Evolutionary conservation across 2,329 filamentous ascomycete genomes (phyloP).

Genomic region (Orbilia javanica): DNA sequence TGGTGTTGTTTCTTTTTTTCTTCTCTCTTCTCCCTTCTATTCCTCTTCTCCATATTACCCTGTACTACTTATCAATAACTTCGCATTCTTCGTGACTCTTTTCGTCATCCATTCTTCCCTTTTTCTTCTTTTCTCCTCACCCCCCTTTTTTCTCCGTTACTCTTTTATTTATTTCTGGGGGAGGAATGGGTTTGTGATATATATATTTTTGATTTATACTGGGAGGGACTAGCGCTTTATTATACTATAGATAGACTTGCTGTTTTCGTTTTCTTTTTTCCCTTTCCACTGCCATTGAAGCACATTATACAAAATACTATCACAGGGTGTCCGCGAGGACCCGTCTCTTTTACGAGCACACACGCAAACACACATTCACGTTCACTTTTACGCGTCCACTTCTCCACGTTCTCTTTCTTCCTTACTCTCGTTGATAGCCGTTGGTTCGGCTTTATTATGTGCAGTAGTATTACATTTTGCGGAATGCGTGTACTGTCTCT

Average conservation of each 20-base stretch:
- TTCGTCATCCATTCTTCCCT: conserved; percentile 8
- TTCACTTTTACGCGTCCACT: neutral
- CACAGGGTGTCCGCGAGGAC: conserved; percentile 46
- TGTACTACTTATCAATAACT: conserved; percentile 49
- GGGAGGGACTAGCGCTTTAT: conserved; percentile 58
- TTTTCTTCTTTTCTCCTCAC: conserved; percentile 1
- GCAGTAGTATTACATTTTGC: conserved; percentile 7
- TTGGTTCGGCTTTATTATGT: neutral
- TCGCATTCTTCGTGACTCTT: neutral
- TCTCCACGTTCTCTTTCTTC: neutral
- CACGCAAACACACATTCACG: neutral
- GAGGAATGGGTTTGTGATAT: conserved; percentile 50
- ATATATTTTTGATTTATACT: conserved; percentile 25
- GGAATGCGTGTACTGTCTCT: neutral
- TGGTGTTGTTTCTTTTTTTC: conserved; percentile 30
- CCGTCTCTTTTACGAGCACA: conserved; percentile 24
- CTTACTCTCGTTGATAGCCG: neutral
- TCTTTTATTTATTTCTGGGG: conserved; percentile 33
- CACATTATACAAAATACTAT: conserved; percentile 39
- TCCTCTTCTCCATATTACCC: neutral
- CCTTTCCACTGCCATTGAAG: neutral
- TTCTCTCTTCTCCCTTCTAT: neutral
- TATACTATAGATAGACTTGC: conserved; percentile 57
- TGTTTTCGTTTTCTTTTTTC: conserved; percentile 27
- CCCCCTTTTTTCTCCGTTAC: conserved; percentile 12